A percentile compares a stretch with the other conserved stretches of the same genome.
Evolutionary conservation across 371 early-diverging fungal genomes (phyloP).

Genomic region (Capillidium rhysosporum): DNA sequence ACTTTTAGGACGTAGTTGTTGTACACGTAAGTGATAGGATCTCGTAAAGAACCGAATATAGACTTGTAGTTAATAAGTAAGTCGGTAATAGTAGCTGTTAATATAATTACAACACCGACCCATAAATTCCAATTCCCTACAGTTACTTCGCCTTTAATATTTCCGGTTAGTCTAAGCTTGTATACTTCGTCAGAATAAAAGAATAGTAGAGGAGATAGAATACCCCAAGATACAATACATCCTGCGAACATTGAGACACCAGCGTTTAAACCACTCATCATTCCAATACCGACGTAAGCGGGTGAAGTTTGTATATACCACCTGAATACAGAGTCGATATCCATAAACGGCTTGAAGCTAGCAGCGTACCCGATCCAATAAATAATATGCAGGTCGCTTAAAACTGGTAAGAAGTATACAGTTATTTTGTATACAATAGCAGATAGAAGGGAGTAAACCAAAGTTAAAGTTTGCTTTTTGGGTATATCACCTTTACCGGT

Average conservation of each 20-base stretch:
- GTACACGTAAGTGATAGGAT: slow-evolving; percentile 13
- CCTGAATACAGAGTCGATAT: slow-evolving; percentile 25
- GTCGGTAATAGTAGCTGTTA: slow-evolving; percentile 35
- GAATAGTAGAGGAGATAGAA: slow-evolving; percentile 7
- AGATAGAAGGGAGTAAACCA: slow-evolving; percentile 13
- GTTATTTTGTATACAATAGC: slow-evolving; percentile 24
- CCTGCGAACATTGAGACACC: slow-evolving; percentile 6
- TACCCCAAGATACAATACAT: not conserved
- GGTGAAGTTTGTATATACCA: slow-evolving; percentile 29
- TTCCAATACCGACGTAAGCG: slow-evolving; percentile 49
- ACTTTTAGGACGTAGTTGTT: too few relatives aligned
- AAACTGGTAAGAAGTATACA: slow-evolving; percentile 32
- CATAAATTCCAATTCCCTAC: slow-evolving; percentile 35
- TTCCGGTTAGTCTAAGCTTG: slow-evolving; percentile 22
- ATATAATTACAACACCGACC: slow-evolving; percentile 56
- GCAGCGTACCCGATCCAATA: slow-evolving; percentile 31
- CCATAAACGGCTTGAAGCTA: slow-evolving; percentile 18
- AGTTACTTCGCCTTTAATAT: slow-evolving; percentile 15
- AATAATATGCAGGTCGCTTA: slow-evolving; percentile 28
- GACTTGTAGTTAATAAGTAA: slow-evolving; percentile 26
- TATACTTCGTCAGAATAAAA: not conserved
- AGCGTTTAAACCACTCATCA: slow-evolving; percentile 36
- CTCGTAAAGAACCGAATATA: slow-evolving; percentile 28
- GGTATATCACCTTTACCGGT: slow-evolving; percentile 16
- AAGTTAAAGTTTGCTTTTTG: slow-evolving; percentile 15